Evolutionary conservation across 163 green algal species (phyloP).

Genomic region (Coccomyxa subellipsoidea): DNA sequence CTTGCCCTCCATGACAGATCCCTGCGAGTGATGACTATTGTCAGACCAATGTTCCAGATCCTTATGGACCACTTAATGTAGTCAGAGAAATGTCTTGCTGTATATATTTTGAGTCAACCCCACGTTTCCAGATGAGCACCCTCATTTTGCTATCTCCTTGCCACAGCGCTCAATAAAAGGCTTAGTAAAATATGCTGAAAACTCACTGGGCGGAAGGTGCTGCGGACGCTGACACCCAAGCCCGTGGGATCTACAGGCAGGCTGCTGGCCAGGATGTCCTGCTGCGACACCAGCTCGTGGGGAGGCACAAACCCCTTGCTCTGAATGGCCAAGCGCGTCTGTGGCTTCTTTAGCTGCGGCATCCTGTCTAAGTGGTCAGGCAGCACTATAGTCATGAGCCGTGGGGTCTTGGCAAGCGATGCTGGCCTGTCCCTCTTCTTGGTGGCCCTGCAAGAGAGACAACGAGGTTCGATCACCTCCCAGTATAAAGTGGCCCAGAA

Average conservation of each 20-base stretch:
- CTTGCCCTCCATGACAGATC: slow-evolving; percentile 21
- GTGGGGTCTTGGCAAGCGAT: neutral
- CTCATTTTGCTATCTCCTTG: neutral
- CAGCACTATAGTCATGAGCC: neutral
- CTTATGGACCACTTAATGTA: too few species aligned
- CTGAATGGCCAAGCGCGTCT: neutral
- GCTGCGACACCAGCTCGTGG: neutral
- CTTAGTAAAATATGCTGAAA: neutral
- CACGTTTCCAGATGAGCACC: neutral
- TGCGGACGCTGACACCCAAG: neutral
- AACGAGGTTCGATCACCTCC: too few species aligned
- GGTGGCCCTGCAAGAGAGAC: neutral
- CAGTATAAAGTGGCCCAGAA: too few species aligned
- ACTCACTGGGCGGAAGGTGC: neutral
- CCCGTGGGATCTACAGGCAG: neutral
- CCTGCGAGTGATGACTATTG: slow-evolving; percentile 6
- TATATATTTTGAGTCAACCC: too few species aligned
- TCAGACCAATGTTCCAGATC: neutral
- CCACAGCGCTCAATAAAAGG: neutral
- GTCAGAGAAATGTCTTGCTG: too few species aligned
- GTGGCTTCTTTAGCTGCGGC: neutral
- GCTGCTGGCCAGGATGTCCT: neutral
- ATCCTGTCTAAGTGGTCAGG: neutral
- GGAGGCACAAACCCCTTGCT: neutral
- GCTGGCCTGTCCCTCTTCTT: neutral